These are phyloP conservation scores for Thelonectria olida DNA, from an alignment of 2,329 filamentous ascomycete genomes.

Conservation along the genomic window DNA sequence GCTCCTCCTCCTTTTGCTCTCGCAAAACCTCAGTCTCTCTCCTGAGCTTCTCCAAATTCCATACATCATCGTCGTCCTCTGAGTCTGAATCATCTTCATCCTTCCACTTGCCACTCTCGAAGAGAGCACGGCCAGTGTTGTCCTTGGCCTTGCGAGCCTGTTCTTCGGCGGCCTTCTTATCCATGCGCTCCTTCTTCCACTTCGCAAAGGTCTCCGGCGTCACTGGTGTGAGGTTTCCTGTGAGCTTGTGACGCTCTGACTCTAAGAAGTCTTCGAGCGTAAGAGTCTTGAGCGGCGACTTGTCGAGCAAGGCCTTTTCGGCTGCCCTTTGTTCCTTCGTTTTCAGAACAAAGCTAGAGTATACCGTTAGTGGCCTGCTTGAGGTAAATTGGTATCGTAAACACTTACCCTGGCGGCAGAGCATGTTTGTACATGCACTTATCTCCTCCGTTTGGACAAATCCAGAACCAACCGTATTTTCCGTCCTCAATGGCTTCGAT, in stretches of 20 bases:
- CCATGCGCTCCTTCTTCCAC: slow-evolving; percentile 94
- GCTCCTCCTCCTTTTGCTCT: slow-evolving; percentile 81
- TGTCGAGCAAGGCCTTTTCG: slow-evolving; percentile 95
- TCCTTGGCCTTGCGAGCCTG: slow-evolving; percentile 92
- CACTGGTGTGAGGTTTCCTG: slow-evolving; percentile 90
- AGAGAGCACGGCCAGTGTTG: slow-evolving; percentile 91
- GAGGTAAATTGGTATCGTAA: neutral
- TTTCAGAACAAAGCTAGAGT: slow-evolving; percentile 86
- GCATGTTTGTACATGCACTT: slow-evolving; percentile 99
- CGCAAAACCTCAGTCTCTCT: slow-evolving; percentile 83
- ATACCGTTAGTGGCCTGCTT: slow-evolving; percentile 34
- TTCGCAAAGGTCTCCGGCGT: slow-evolving; percentile 92
- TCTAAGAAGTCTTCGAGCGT: slow-evolving; percentile 98
- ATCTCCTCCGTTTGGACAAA: slow-evolving; percentile 94
- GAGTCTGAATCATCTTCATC: slow-evolving; percentile 70
- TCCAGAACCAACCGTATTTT: slow-evolving; percentile 99
- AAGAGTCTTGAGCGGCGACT: slow-evolving; percentile 91
- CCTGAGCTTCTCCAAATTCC: slow-evolving; percentile 85
- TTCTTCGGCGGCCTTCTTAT: slow-evolving; percentile 96
- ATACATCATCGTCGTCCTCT: slow-evolving; percentile 71
- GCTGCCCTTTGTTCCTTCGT: slow-evolving; percentile 96
- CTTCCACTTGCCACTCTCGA: slow-evolving; percentile 95
- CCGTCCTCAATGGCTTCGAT: slow-evolving; percentile 97
- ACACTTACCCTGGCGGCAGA: slow-evolving; percentile 86
- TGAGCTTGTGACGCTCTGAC: slow-evolving; percentile 94